Evolutionary conservation across 345 rosid genomes (phyloP).

Genomic region (Euphorbia tirucalli): DNA sequence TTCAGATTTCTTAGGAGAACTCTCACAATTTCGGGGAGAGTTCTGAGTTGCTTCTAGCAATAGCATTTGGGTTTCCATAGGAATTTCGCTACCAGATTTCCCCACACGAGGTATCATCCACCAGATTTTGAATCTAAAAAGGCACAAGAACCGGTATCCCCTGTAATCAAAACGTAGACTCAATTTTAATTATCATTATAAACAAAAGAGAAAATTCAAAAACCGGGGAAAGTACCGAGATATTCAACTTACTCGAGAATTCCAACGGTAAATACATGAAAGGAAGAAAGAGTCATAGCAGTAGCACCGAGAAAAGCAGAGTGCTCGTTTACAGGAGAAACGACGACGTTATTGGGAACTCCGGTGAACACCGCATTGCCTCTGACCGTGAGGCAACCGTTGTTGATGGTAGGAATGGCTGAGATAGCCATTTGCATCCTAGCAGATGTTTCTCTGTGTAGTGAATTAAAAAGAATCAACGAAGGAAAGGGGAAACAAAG

Average conservation of each 20-base stretch:
- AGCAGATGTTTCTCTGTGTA: not conserved
- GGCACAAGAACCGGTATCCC: conserved; percentile 46
- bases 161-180: conserved; percentile 28
- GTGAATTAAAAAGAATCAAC: not conserved
- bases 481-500: too few relatives aligned
- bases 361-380: conserved; percentile 34
- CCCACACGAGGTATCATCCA: conserved; percentile 71
- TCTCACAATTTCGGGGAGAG: conserved; percentile 26
- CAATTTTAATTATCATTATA: not conserved
- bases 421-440: conserved; percentile 37
- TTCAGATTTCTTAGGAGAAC: conserved; percentile 12
- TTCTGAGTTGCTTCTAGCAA: conserved; percentile 47
- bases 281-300: conserved; percentile 36
- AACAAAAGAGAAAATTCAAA: not conserved
- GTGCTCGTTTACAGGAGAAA: conserved; percentile 33
- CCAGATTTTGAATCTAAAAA: conserved; percentile 59
- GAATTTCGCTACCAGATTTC: conserved; percentile 43
- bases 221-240: not conserved
- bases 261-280: conserved; percentile 64
- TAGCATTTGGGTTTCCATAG: conserved; percentile 60
- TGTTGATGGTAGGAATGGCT: conserved; percentile 30
- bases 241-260: conserved; percentile 44
- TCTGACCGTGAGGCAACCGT: conserved; percentile 44
- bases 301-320: conserved; percentile 55
- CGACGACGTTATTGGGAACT: conserved; percentile 38